Percentiles rank a stretch among this genome's conserved stretches.
These are phyloP conservation scores for Phytophthora litchii DNA, from an alignment of 352 stramenopile genomes.

Conservation along the genomic window DNA sequence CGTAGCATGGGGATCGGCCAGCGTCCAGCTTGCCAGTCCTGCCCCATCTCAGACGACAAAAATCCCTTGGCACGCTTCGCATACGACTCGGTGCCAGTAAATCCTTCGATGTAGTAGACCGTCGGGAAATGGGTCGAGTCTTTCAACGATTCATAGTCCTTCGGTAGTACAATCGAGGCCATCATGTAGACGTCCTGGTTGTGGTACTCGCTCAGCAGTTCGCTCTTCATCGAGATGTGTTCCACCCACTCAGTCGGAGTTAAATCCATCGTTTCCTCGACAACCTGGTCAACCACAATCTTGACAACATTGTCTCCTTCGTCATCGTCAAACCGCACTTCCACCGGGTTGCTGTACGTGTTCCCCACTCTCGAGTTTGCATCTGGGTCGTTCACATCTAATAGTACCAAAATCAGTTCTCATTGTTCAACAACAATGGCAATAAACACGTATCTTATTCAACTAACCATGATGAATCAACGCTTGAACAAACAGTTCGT, in stretches of 20 bases:
- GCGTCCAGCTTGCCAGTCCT: slow-evolving; percentile 55
- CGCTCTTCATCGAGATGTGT: slow-evolving; percentile 71
- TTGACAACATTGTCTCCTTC: slow-evolving; percentile 42
- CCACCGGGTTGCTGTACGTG: slow-evolving; percentile 60
- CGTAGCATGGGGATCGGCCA: slow-evolving; percentile 71
- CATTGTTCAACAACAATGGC: neutral
- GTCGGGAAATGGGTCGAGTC: slow-evolving; percentile 45
- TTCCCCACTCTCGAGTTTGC: slow-evolving; percentile 68
- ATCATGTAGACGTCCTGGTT: slow-evolving; percentile 72
- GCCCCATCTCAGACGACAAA: slow-evolving; percentile 66
- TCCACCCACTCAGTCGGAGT: slow-evolving; percentile 63
- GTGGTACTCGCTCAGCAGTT: slow-evolving; percentile 72
- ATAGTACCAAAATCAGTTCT: neutral
- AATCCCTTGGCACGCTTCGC: slow-evolving; percentile 65
- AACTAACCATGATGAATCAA: slow-evolving; percentile 56
- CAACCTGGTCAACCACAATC: slow-evolving; percentile 56
- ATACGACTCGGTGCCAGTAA: slow-evolving; percentile 71
- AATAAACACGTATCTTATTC: neutral
- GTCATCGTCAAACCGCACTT: slow-evolving; percentile 38
- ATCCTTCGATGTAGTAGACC: slow-evolving; percentile 84
- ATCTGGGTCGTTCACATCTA: slow-evolving; percentile 73
- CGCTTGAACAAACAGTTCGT: slow-evolving; percentile 63
- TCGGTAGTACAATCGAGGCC: slow-evolving; percentile 65
- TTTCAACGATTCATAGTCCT: slow-evolving; percentile 50
- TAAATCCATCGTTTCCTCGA: slow-evolving; percentile 53